Percentiles rank a stretch among this genome's conserved stretches.
Evolutionary conservation across 2,329 filamentous ascomycete genomes (phyloP).

Genomic region (Chalara sp.): DNA sequence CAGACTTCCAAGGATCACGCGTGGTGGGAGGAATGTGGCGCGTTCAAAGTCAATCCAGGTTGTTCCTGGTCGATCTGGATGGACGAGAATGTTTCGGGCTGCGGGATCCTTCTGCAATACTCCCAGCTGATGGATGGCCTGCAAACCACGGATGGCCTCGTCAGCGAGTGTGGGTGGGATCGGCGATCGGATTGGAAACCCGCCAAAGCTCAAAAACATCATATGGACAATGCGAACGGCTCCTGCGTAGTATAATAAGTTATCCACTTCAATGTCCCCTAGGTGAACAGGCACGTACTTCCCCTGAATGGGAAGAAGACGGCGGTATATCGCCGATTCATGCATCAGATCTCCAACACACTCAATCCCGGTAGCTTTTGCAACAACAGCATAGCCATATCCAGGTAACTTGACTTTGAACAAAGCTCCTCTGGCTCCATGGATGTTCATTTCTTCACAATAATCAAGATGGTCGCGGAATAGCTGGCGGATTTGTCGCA

Average conservation of each 20-base stretch:
- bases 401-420: constrained; percentile 1
- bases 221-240: constrained; percentile 1
- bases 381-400: not conserved
- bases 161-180: not conserved
- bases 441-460: constrained; percentile 1
- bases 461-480: not conserved
- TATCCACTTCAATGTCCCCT: not conserved
- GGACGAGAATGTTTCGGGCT: not conserved
- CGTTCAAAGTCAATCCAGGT: not conserved
- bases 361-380: constrained; percentile 1
- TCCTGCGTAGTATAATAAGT: not conserved
- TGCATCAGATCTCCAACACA: constrained; percentile 1
- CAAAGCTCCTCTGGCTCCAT: constrained; percentile 1
- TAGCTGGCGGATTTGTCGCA: not conserved
- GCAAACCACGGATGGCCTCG: not conserved
- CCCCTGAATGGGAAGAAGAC: constrained; percentile 1
- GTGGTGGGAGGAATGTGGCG: not conserved
- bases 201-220: constrained; percentile 1
- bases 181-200: not conserved
- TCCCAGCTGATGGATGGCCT: not conserved
- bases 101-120: not conserved
- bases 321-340: not conserved
- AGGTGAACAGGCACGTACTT: constrained; percentile 1
- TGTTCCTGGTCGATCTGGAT: not conserved
- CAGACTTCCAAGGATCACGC: not conserved